A percentile compares a stretch with the other conserved stretches of the same genome.
These are phyloP conservation scores for Keithomyces neogunnii DNA, from an alignment of 2,329 filamentous ascomycete genomes.

Conservation along the genomic window DNA sequence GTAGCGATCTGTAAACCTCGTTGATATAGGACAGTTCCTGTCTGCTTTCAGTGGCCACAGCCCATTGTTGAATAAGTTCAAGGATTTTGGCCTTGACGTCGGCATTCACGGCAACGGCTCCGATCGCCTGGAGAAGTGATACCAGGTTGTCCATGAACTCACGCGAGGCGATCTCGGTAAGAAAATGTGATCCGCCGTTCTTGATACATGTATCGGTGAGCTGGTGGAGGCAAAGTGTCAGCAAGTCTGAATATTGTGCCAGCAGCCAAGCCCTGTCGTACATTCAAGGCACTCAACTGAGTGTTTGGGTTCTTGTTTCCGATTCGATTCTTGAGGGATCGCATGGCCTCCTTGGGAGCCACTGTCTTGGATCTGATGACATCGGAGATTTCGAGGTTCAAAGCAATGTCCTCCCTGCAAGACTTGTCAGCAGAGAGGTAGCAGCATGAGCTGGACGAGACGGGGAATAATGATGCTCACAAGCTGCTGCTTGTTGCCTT, in stretches of 20 bases:
- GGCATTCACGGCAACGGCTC: slow-evolving; percentile 64
- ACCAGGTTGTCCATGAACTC: slow-evolving; percentile 98
- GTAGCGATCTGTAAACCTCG: slow-evolving; percentile 75
- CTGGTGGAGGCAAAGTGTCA: slow-evolving; percentile 33
- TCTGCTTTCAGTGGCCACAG: slow-evolving; percentile 77
- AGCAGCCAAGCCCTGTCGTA: slow-evolving; percentile 28
- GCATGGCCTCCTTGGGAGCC: slow-evolving; percentile 96
- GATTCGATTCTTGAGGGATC: slow-evolving; percentile 85
- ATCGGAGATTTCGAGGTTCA: slow-evolving; percentile 97
- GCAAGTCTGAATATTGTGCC: neutral
- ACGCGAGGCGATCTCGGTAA: slow-evolving; percentile 87
- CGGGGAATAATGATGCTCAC: slow-evolving; percentile 39
- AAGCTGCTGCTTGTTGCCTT: slow-evolving; percentile 90
- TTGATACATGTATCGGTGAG: slow-evolving; percentile 98
- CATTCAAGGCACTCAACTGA: slow-evolving; percentile 88
- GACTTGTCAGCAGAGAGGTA: neutral
- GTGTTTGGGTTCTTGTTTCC: slow-evolving; percentile 97
- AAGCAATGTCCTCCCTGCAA: slow-evolving; percentile 81
- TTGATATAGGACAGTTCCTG: slow-evolving; percentile 78
- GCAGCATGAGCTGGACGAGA: neutral
- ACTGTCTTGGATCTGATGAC: slow-evolving; percentile 96
- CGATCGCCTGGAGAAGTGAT: slow-evolving; percentile 77
- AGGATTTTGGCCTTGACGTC: slow-evolving; percentile 87
- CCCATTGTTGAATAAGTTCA: slow-evolving; percentile 90
- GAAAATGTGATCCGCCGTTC: slow-evolving; percentile 93